Evolutionary conservation across 2,329 filamentous ascomycete species (phyloP).

Genomic region (Chalaropsis ovoidea): DNA sequence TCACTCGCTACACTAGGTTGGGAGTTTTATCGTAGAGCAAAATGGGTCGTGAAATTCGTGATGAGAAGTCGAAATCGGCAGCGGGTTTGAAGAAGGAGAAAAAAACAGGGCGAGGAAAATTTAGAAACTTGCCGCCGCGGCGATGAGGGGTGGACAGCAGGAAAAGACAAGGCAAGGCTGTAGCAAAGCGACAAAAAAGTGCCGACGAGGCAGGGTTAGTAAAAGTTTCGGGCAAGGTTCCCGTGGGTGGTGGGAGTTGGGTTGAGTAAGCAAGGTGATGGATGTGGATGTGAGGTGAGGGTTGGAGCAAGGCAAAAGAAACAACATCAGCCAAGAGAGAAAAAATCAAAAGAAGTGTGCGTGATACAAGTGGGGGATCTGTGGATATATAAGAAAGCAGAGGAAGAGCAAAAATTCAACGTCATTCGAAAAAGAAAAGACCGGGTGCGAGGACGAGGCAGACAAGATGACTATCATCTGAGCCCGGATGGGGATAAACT

Average conservation of each 20-base stretch:
- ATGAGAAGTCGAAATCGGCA: background rate
- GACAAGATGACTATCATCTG: background rate
- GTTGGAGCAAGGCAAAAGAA: too few species aligned
- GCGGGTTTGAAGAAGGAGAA: background rate
- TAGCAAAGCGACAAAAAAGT: slow-evolving; percentile 22
- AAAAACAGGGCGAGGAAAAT: slow-evolving; percentile 1
- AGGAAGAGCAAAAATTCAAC: background rate
- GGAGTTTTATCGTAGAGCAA: background rate
- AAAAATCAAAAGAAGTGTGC: background rate
- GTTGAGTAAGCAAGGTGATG: background rate
- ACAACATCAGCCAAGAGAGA: too few species aligned
- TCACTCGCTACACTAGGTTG: background rate
- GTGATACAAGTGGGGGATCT: background rate
- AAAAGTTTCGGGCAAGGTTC: slow-evolving; percentile 15
- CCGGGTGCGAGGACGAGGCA: background rate
- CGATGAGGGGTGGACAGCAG: slow-evolving; percentile 22
- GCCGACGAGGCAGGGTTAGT: slow-evolving; percentile 23
- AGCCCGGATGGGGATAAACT: background rate
- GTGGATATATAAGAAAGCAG: background rate
- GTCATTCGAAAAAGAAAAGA: background rate
- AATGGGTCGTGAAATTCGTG: background rate
- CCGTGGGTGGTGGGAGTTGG: background rate
- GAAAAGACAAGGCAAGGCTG: slow-evolving; percentile 25
- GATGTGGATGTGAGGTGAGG: background rate
- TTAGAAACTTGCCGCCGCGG: slow-evolving; percentile 11